phyloP scores from a whole-genome alignment of 2,329 filamentous ascomycete genomes.

The Monosporascus sp. region DNA sequence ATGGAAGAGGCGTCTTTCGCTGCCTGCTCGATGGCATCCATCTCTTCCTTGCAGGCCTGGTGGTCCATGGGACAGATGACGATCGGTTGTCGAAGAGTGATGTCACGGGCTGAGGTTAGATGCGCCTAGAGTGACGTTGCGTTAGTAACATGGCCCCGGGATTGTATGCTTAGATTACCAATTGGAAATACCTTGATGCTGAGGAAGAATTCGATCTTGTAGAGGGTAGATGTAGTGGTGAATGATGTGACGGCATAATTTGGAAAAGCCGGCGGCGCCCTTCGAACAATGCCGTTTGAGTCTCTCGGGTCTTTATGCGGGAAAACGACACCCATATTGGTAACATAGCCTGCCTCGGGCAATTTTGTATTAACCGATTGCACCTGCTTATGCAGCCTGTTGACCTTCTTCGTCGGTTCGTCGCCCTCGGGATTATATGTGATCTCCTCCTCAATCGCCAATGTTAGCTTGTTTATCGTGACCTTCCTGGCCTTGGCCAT shows the following conservation, averaged over 20 bases:
- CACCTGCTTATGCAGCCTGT: conserved; percentile 77
- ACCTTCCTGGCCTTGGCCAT: conserved; percentile 84
- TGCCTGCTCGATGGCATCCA: conserved; percentile 95
- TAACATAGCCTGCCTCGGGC: conserved; percentile 87
- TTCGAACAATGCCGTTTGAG: conserved; percentile 76
- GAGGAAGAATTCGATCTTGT: conserved; percentile 97
- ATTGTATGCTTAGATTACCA: background rate
- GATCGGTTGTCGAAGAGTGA: conserved; percentile 83
- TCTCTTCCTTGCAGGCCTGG: conserved; percentile 93
- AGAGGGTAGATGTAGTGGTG: conserved; percentile 86
- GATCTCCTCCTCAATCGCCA: conserved; percentile 93
- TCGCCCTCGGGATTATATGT: conserved; percentile 98
- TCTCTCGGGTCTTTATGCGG: conserved; percentile 86
- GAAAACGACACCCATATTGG: conserved; percentile 85
- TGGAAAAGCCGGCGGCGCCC: conserved; percentile 82
- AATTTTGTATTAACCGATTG: conserved; percentile 78
- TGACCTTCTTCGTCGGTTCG: conserved; percentile 85
- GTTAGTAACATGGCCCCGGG: conserved; percentile 7
- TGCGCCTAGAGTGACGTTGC: conserved; percentile 57
- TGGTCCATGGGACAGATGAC: conserved; percentile 95
- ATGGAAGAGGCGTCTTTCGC: conserved; percentile 88
- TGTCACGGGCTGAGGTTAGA: conserved; percentile 81
- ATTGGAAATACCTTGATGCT: conserved; percentile 70
- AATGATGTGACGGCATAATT: conserved; percentile 86
- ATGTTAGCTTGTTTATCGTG: conserved; percentile 88